Evolutionary conservation across 2,329 filamentous ascomycete species (phyloP).

Genomic region (Sclerotiophoma versabilis): DNA sequence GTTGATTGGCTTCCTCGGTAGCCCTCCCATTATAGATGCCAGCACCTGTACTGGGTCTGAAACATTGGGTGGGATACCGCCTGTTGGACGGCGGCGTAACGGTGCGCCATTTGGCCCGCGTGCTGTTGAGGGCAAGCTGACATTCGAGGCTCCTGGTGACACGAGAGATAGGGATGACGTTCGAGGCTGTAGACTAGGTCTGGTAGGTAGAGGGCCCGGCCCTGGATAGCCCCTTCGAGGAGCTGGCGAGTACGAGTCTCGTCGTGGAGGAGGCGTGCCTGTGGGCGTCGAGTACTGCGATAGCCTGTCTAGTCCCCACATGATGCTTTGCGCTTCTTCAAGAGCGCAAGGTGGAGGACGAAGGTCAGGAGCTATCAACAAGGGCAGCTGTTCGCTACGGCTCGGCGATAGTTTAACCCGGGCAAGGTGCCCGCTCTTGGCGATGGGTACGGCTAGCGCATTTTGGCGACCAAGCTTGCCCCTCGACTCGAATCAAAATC

Average conservation of each 20-base stretch:
- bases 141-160: constrained; percentile 75
- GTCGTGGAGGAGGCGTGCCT: constrained; percentile 66
- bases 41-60: constrained; percentile 77
- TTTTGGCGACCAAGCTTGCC: constrained; percentile 8
- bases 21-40: constrained; percentile 62
- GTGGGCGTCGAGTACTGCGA: constrained; percentile 72
- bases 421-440: not conserved
- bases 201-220: constrained; percentile 71
- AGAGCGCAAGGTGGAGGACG: not conserved
- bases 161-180: constrained; percentile 81
- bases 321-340: constrained; percentile 48
- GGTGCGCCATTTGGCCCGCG: constrained; percentile 72
- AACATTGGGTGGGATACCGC: constrained; percentile 60
- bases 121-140: constrained; percentile 73
- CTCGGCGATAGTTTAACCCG: constrained; percentile 2
- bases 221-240: constrained; percentile 75
- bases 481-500: constrained; percentile 33
- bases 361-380: constrained; percentile 6
- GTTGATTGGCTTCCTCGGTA: constrained; percentile 34
- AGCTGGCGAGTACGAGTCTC: constrained; percentile 75
- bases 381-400: constrained; percentile 5
- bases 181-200: constrained; percentile 72
- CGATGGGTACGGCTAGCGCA: constrained; percentile 25
- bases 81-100: constrained; percentile 64
- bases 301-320: constrained; percentile 88